Percentiles rank a stretch among this genome's conserved stretches.
These are phyloP conservation scores for Pythium insidiosum DNA, from an alignment of 352 stramenopile genomes.

Conservation along the genomic window DNA sequence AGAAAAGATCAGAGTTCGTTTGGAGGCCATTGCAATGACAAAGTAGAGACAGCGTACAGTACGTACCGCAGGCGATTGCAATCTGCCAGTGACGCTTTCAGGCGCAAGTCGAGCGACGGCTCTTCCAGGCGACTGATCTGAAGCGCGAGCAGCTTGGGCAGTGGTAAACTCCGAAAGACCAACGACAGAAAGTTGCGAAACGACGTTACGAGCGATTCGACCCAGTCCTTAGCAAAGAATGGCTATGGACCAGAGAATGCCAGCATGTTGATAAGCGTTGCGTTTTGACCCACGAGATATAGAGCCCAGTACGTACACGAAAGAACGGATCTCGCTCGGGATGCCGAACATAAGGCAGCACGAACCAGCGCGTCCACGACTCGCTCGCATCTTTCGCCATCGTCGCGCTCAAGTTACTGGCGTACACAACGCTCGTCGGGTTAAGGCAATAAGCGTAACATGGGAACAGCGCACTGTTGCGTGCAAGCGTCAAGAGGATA, in stretches of 20 bases:
- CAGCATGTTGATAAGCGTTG: neutral
- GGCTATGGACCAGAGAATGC: constrained; percentile 7
- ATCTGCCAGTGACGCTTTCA: constrained; percentile 68
- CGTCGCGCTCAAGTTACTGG: constrained; percentile 53
- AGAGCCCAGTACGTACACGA: constrained; percentile 34
- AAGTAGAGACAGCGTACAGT: neutral
- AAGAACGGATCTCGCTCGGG: constrained; percentile 71
- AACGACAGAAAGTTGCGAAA: constrained; percentile 75
- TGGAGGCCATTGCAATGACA: neutral
- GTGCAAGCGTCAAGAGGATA: constrained; percentile 40
- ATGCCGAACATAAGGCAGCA: constrained; percentile 69
- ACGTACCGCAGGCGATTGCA: constrained; percentile 44
- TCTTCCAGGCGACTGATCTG: constrained; percentile 64
- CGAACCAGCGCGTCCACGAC: constrained; percentile 78
- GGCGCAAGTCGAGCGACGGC: constrained; percentile 52
- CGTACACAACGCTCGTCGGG: constrained; percentile 17
- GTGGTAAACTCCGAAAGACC: constrained; percentile 63
- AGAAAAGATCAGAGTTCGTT: neutral
- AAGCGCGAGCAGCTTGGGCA: constrained; percentile 72
- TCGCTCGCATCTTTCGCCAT: constrained; percentile 20
- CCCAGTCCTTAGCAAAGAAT: constrained; percentile 69
- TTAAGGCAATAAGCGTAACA: neutral
- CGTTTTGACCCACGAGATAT: too few species aligned
- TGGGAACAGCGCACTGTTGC: too few species aligned
- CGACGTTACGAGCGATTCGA: constrained; percentile 60